These are phyloP conservation scores for Xylaria bambusicola DNA, from an alignment of 495 filamentous ascomycete genomes.

Conservation along the genomic window DNA sequence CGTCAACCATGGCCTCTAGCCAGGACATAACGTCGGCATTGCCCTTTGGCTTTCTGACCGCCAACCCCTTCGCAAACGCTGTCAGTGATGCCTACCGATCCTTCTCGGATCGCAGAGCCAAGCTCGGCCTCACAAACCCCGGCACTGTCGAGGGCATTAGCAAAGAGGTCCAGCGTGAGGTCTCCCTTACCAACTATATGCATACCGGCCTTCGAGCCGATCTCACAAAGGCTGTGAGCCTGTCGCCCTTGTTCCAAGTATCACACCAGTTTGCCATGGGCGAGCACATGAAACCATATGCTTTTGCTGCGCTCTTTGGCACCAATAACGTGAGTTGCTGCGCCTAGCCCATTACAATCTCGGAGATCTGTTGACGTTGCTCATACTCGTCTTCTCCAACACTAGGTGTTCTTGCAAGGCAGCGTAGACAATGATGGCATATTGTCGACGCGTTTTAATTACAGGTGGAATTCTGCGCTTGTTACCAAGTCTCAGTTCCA, in stretches of 20 bases:
- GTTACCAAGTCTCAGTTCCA: slow-evolving; percentile 84
- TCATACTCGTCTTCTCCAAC: slow-evolving; percentile 14
- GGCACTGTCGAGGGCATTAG: slow-evolving; percentile 90
- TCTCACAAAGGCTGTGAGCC: slow-evolving; percentile 90
- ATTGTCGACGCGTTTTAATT: slow-evolving; percentile 84
- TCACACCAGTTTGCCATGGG: slow-evolving; percentile 96
- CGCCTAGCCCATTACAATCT: neutral
- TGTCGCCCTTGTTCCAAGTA: slow-evolving; percentile 92
- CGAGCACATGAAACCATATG: slow-evolving; percentile 86
- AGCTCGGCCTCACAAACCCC: slow-evolving; percentile 86
- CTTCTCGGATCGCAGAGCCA: slow-evolving; percentile 82
- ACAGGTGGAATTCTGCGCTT: slow-evolving; percentile 73
- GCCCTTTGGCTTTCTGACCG: slow-evolving; percentile 65
- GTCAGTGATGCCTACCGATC: slow-evolving; percentile 76
- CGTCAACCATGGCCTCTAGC: slow-evolving; percentile 44
- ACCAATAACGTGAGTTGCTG: slow-evolving; percentile 74
- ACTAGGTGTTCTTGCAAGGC: slow-evolving; percentile 92
- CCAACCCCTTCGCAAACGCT: slow-evolving; percentile 69
- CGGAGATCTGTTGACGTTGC: neutral
- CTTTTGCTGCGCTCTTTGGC: slow-evolving; percentile 90
- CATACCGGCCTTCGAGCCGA: slow-evolving; percentile 95
- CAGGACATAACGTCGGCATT: slow-evolving; percentile 43
- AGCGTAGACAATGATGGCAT: slow-evolving; percentile 88
- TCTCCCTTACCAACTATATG: slow-evolving; percentile 90
- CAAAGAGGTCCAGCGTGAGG: slow-evolving; percentile 91